These are phyloP conservation scores for Starmerella tilneyi DNA, from an alignment of 805 yeast genomes.

Conservation along the genomic window DNA sequence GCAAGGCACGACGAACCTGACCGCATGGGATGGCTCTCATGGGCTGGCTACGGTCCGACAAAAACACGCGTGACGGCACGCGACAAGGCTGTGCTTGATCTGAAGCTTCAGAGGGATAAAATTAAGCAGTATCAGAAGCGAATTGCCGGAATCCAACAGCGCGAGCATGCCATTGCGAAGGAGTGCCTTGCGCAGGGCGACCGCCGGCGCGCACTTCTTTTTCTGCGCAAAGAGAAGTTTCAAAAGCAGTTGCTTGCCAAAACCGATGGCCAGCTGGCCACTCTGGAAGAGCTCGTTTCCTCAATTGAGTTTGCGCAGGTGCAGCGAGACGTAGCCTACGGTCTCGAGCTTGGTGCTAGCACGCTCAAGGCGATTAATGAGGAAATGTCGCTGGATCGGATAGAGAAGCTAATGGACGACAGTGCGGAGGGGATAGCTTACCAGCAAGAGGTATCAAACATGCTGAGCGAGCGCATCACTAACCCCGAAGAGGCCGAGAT, in stretches of 20 bases:
- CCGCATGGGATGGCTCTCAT: slow-evolving; percentile 21
- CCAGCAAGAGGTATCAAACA: slow-evolving; percentile 44
- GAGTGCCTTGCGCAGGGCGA: slow-evolving; percentile 45
- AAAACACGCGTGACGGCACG: slow-evolving; percentile 56
- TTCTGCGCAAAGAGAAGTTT: slow-evolving; percentile 67
- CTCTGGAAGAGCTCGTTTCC: slow-evolving; percentile 57
- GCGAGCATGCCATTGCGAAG: slow-evolving; percentile 54
- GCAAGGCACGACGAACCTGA: too few species aligned
- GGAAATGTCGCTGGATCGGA: slow-evolving; percentile 66
- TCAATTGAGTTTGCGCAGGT: slow-evolving; percentile 76
- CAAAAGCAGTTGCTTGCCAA: slow-evolving; percentile 63
- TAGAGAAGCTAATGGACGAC: slow-evolving; percentile 77
- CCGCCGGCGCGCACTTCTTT: slow-evolving; percentile 51
- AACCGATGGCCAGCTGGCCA: slow-evolving; percentile 67
- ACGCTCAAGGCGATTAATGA: slow-evolving; percentile 64
- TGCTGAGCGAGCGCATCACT: slow-evolving; percentile 33
- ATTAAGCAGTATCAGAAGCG: slow-evolving; percentile 60
- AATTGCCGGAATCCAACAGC: slow-evolving; percentile 45
- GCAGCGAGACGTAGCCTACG: slow-evolving; percentile 73
- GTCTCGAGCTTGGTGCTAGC: slow-evolving; percentile 68
- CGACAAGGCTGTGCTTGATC: slow-evolving; percentile 75
- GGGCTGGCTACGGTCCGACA: slow-evolving; percentile 10
- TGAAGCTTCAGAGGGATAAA: slow-evolving; percentile 81
- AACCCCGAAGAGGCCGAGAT: slow-evolving; percentile 31
- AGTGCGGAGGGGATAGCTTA: slow-evolving; percentile 69